Percentiles rank a stretch among this genome's conserved stretches.
phyloP scores from a whole-genome alignment of 257 asterid species.

The Petunia axillaris region DNA sequence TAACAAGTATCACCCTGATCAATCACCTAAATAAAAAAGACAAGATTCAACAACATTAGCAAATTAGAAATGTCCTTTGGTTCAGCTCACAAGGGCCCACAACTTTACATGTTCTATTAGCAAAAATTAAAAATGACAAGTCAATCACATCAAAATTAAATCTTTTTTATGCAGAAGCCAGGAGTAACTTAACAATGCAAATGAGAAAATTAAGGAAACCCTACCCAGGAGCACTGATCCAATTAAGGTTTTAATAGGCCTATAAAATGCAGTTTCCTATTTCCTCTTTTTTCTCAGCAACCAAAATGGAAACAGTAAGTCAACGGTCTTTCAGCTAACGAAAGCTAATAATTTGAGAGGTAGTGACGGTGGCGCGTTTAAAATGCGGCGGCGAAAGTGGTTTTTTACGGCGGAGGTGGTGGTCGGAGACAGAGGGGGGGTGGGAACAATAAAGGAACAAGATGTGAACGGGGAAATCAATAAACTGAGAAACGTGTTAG shows the following conservation, averaged over 20 bases:
- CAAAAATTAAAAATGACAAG: neutral
- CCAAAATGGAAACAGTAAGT: slow-evolving; percentile 2
- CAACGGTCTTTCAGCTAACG: slow-evolving; percentile 9
- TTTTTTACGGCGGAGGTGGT: slow-evolving; percentile 7
- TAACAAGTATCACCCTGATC: neutral
- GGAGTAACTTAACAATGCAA: slow-evolving; percentile 10
- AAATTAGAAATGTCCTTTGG: neutral
- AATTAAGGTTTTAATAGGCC: neutral
- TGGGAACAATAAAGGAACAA: neutral
- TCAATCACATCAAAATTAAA: neutral
- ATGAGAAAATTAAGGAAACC: neutral
- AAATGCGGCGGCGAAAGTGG: neutral
- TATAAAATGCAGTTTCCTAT: slow-evolving; percentile 12
- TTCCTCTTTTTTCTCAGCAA: neutral
- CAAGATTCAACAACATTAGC: neutral
- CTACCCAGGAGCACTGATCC: slow-evolving; percentile 1
- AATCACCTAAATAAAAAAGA: neutral
- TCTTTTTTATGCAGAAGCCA: neutral
- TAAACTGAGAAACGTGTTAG: slow-evolving; percentile 9
- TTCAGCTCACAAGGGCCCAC: neutral
- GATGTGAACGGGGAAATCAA: slow-evolving; percentile 17
- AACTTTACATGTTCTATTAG: neutral
- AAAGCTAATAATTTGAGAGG: neutral
- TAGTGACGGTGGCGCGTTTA: neutral
- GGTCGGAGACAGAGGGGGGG: neutral